A percentile compares a stretch with the other conserved stretches of the same genome.
phyloP scores from a whole-genome alignment of 768 basidiomycete genomes.

The Boletus coccyginus region DNA sequence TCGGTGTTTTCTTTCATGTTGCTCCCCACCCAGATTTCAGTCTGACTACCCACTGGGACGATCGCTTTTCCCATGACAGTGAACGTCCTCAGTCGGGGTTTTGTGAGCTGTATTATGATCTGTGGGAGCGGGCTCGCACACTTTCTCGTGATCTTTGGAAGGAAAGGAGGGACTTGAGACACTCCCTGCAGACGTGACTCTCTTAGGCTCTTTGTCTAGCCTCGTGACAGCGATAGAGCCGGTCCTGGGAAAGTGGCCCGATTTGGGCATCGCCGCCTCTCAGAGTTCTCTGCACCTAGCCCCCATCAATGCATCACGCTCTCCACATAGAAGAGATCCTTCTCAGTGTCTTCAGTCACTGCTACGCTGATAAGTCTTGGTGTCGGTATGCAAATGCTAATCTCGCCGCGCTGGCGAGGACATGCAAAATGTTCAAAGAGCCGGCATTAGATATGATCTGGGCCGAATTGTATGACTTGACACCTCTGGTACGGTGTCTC shows the following conservation, averaged over 20 bases:
- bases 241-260: too few species aligned
- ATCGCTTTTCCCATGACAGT: too few species aligned
- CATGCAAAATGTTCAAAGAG: constrained; percentile 14
- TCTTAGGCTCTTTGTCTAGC: neutral
- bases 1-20: constrained; percentile 11
- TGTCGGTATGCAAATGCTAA: neutral
- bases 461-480: constrained; percentile 5
- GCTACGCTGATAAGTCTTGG: neutral
- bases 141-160: too few species aligned
- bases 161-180: constrained; percentile 2
- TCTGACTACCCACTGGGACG: constrained; percentile 2
- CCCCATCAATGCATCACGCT: constrained; percentile 1
- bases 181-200: too few species aligned
- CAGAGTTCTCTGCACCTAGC: neutral
- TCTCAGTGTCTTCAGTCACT: constrained; percentile 8
- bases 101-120: too few species aligned
- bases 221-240: too few species aligned
- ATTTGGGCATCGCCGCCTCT: too few species aligned
- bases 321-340: constrained; percentile 12
- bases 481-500: constrained; percentile 13
- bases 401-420: constrained; percentile 3
- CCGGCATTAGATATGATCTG: constrained; percentile 12
- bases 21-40: constrained; percentile 3
- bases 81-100: too few species aligned
- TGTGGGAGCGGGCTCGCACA: too few species aligned